Evolutionary conservation across 768 basidiomycete genomes (phyloP).

Genomic region (Lactarius sanguifluus): DNA sequence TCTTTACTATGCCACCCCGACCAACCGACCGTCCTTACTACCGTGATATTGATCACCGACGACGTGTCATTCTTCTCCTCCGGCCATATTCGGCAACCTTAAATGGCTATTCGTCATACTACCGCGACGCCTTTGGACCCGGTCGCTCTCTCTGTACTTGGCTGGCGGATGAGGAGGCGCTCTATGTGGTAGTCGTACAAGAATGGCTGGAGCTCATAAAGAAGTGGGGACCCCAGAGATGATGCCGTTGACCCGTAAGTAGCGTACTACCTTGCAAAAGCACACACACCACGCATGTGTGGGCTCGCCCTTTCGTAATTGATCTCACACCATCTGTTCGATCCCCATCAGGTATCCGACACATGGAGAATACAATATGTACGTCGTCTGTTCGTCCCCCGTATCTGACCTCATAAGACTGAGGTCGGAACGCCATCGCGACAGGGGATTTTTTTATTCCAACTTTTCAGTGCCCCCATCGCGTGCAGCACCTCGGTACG

Average conservation of each 20-base stretch:
- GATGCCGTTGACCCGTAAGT: conserved; percentile 13
- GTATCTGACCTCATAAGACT: background rate
- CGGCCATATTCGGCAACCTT: background rate
- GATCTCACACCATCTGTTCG: background rate
- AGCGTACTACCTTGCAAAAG: too few species aligned
- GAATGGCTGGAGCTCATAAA: conserved; percentile 13
- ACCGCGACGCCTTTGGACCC: background rate
- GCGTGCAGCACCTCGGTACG: conserved; percentile 37
- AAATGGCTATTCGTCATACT: background rate
- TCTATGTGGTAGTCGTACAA: background rate
- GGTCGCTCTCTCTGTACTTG: conserved; percentile 4
- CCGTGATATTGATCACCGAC: background rate
- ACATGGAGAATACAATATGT: background rate
- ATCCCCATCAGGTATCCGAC: conserved; percentile 16
- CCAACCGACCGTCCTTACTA: background rate
- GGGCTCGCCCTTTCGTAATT: background rate
- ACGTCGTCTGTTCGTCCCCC: too few species aligned
- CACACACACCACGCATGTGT: too few species aligned
- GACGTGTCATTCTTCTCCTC: background rate
- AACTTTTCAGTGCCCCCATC: conserved; percentile 47
- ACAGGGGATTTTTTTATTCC: conserved; percentile 52
- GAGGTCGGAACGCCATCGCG: background rate
- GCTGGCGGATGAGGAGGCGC: conserved; percentile 15
- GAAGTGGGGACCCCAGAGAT: conserved; percentile 14
- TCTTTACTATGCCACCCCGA: background rate